phyloP scores from a whole-genome alignment of 164 flowering plant genomes.

The Pachysandra terminalis region DNA sequence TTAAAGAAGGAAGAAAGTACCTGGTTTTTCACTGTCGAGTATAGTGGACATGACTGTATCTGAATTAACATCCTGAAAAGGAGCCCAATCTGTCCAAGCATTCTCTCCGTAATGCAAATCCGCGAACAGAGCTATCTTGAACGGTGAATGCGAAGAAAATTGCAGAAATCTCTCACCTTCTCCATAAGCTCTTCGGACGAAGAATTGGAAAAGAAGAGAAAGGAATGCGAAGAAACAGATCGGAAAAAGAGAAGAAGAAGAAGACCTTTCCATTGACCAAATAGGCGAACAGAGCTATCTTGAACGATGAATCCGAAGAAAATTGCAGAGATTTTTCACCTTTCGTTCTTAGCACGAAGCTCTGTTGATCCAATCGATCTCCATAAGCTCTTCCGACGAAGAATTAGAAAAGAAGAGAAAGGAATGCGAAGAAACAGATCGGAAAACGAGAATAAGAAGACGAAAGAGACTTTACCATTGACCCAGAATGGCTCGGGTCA shows the following conservation, averaged over 20 bases:
- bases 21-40: constrained; percentile 65
- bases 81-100: constrained; percentile 93
- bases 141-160: constrained; percentile 32
- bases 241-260: not conserved
- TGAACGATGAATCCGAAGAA: constrained; percentile 42
- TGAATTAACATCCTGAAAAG: constrained; percentile 63
- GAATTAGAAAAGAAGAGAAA: constrained; percentile 2
- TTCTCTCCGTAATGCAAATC: constrained; percentile 85
- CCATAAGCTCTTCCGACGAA: constrained; percentile 1
- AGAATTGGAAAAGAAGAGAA: not conserved
- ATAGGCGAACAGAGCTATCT: constrained; percentile 77
- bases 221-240: not conserved
- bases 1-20: constrained; percentile 21
- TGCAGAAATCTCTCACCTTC: constrained; percentile 11
- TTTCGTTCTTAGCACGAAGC: not conserved
- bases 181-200: constrained; percentile 1
- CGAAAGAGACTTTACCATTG: not conserved
- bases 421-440: not conserved
- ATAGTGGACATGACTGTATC: constrained; percentile 57
- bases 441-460: not conserved
- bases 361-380: not conserved
- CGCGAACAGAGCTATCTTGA: constrained; percentile 74
- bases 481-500: too few relatives aligned
- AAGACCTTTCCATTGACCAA: constrained; percentile 23
- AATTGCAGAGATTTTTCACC: constrained; percentile 14